A percentile compares a stretch with the other conserved stretches of the same genome.
These are phyloP conservation scores for Marasmius fiardii DNA, from an alignment of 1,284 basidiomycete species.

Conservation along the genomic window DNA sequence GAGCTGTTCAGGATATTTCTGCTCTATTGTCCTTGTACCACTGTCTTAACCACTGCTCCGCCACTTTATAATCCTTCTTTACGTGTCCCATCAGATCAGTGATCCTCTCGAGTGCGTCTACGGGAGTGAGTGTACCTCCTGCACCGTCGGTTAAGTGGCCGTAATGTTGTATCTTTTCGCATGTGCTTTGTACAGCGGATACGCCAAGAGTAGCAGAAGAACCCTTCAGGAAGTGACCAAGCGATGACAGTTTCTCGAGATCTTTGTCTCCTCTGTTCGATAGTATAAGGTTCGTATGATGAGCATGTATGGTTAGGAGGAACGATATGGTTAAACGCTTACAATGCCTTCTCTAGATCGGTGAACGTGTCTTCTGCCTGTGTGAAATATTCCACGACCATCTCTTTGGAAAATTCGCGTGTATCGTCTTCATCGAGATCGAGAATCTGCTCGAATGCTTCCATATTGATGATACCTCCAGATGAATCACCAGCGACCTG, in stretches of 20 bases:
- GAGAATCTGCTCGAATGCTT: conserved; percentile 81
- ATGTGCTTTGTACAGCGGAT: conserved; percentile 74
- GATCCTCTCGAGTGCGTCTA: conserved; percentile 68
- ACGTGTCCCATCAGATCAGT: conserved; percentile 29
- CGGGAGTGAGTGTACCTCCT: conserved; percentile 21
- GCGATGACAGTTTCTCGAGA: conserved; percentile 62
- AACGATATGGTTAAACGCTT: conserved; percentile 32
- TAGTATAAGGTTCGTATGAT: conserved; percentile 5
- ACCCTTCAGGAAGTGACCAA: conserved; percentile 94
- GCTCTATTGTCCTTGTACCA: conserved; percentile 22
- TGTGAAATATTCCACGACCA: conserved; percentile 79
- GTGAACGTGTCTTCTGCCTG: conserved; percentile 76
- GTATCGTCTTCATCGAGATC: conserved; percentile 87
- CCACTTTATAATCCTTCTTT: conserved; percentile 35
- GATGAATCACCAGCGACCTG: conserved; percentile 7
- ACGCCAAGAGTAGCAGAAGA: conserved; percentile 91
- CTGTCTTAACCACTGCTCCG: conserved; percentile 38
- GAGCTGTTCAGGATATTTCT: conserved; percentile 4
- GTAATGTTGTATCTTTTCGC: conserved; percentile 88
- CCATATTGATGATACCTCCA: conserved; percentile 62
- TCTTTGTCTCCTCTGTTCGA: conserved; percentile 50
- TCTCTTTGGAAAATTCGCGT: conserved; percentile 75
- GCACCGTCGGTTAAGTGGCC: conserved; percentile 59
- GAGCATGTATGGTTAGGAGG: conserved; percentile 14
- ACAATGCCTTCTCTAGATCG: conserved; percentile 80